Evolutionary conservation across 192 early-diverging fungal species (phyloP).

Genomic region (Coemansia sp.): DNA sequence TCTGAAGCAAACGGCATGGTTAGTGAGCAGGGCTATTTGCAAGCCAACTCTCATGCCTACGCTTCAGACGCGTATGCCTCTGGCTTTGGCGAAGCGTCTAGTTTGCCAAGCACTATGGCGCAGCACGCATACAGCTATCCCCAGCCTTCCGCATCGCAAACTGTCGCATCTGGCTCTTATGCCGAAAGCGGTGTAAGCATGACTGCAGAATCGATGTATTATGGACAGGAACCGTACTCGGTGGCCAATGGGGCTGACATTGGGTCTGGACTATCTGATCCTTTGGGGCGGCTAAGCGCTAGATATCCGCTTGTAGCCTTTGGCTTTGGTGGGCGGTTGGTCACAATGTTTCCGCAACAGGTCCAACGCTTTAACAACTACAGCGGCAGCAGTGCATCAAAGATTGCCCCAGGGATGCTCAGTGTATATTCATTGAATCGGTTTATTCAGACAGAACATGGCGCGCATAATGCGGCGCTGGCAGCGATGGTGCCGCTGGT

Average conservation of each 20-base stretch:
- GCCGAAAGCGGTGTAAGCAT: background rate
- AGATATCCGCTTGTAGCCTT: slow-evolving; percentile 62
- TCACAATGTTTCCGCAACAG: slow-evolving; percentile 63
- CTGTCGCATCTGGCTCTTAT: background rate
- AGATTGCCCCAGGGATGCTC: slow-evolving; percentile 56
- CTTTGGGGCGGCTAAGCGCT: slow-evolving; percentile 32
- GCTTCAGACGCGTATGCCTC: too few relatives aligned
- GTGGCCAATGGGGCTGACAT: too few relatives aligned
- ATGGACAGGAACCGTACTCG: too few relatives aligned
- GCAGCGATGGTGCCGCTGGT: slow-evolving; percentile 55
- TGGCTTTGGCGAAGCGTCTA: too few relatives aligned
- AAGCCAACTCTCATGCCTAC: too few relatives aligned
- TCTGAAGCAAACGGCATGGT: too few relatives aligned
- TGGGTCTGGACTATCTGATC: slow-evolving; percentile 6
- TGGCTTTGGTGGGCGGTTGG: slow-evolving; percentile 74
- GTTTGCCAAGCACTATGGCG: too few relatives aligned
- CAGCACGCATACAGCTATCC: too few relatives aligned
- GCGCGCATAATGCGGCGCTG: slow-evolving; percentile 5
- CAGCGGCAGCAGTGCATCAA: slow-evolving; percentile 36
- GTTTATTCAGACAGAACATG: slow-evolving; percentile 22
- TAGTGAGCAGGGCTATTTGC: too few relatives aligned
- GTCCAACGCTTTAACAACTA: slow-evolving; percentile 58
- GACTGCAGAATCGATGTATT: background rate
- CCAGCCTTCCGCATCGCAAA: too few relatives aligned
- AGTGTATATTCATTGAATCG: slow-evolving; percentile 53